Evolutionary conservation across 1,284 basidiomycete genomes (phyloP), one percentile per base, ranked within the genome.

Genomic region (Ceratobasidium sp.): DNA sequence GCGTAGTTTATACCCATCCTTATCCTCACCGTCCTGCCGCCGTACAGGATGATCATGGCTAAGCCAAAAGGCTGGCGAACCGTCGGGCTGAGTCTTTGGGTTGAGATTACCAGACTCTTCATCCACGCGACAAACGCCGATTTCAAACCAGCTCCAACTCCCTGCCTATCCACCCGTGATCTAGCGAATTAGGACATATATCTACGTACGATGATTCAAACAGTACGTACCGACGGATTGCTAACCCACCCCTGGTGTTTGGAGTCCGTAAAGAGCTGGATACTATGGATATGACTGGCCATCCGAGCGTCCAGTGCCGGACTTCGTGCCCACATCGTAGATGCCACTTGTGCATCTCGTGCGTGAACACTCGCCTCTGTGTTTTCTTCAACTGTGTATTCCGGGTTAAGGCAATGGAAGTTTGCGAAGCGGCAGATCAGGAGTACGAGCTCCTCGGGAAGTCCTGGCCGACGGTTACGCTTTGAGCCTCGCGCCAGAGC

Each of bases 71-170:
- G 33, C 40, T 23, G 23, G 44, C 12, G 28, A 17, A n/a, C 50
- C 71, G 38, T 75, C 50, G 1, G 15, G 28, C 38, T 38, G 42
- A 15, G 50, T 46, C 48, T 65, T 65, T 15, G 48, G 59, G 50
- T 20, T 17, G 5, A 61, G 59, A 13, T 65, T 15, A 2, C 44
- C 44, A 46, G 26, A 59, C 23, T 15, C n/a, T 59, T 57, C 54
- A 38, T 75, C 28, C n/a, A 9, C 15, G 44, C 26, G 26, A 26
- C 17, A 48, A 9, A 75, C 26, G 15, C 44, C 48, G 28, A 75
- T 20, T 17, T 75, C 71, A 56, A 75, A 75, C 71, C 71, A 75
- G 38, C 71, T 75, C 71, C 71, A 75, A 4, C 48, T 65, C 13
- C 71, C 71, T n/a, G 15, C 20, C 71, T 75, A 26, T 50, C 17